phyloP scores from a whole-genome alignment of 495 filamentous ascomycete species.

The Penicillium coprophilum region DNA sequence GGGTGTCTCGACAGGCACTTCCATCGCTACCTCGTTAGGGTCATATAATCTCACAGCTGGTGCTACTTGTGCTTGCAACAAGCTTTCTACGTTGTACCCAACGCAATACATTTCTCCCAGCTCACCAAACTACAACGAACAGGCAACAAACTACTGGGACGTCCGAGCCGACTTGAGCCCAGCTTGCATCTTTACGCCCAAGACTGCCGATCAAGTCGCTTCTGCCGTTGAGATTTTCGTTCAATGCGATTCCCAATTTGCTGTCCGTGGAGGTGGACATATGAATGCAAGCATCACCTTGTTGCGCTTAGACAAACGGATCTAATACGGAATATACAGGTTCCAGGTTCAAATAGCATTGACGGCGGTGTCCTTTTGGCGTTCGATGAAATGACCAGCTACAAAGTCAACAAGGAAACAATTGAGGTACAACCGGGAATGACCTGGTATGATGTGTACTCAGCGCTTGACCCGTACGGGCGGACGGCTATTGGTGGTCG shows the following conservation, averaged over 20 bases:
- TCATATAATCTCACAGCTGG: too few species aligned
- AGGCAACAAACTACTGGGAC: slow-evolving; percentile 24
- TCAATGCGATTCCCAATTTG: slow-evolving; percentile 33
- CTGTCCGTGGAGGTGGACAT: slow-evolving; percentile 37
- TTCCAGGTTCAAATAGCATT: slow-evolving; percentile 31
- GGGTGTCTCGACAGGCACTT: too few species aligned
- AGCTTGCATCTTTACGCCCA: slow-evolving; percentile 34
- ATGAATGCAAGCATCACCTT: slow-evolving; percentile 25
- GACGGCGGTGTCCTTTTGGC: slow-evolving; percentile 28
- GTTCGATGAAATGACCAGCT: slow-evolving; percentile 14
- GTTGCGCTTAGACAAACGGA: not conserved
- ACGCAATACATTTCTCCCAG: slow-evolving; percentile 11
- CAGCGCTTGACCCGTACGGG: not conserved
- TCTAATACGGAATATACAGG: slow-evolving; percentile 7
- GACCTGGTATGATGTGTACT: slow-evolving; percentile 43
- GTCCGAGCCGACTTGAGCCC: slow-evolving; percentile 30
- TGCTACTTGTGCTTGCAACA: too few species aligned
- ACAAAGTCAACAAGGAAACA: slow-evolving; percentile 18
- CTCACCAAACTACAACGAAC: slow-evolving; percentile 17
- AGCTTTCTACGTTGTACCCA: not conserved
- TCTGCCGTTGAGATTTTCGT: slow-evolving; percentile 19
- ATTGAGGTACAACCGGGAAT: slow-evolving; percentile 39
- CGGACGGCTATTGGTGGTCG: slow-evolving; percentile 28
- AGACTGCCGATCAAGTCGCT: slow-evolving; percentile 26
- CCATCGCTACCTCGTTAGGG: too few species aligned